These are phyloP conservation scores for Beauveria pseudobassiana DNA, from an alignment of 2,329 filamentous ascomycete genomes.

Conservation along the genomic window DNA sequence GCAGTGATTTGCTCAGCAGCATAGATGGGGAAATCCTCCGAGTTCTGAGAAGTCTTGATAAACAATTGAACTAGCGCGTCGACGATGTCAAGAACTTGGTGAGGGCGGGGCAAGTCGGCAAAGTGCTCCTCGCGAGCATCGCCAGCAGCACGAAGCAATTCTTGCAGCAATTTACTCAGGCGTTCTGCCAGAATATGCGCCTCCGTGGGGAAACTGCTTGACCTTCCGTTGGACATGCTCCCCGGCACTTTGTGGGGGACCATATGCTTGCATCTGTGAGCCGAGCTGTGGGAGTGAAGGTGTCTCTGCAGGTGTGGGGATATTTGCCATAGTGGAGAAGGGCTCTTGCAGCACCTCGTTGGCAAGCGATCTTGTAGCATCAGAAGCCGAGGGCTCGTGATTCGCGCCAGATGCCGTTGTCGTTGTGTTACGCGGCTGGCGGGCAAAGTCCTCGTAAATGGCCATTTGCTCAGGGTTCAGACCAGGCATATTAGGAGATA, in stretches of 20 bases:
- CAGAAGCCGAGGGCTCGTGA: conserved; percentile 51
- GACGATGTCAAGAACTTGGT: conserved; percentile 53
- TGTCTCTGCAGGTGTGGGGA: conserved; percentile 54
- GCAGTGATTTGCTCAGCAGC: conserved; percentile 53
- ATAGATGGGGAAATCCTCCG: conserved; percentile 51
- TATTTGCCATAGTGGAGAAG: conserved; percentile 47
- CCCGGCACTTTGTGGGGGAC: conserved; percentile 39
- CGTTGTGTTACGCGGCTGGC: conserved; percentile 63
- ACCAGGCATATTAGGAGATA: conserved; percentile 61
- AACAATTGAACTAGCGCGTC: conserved; percentile 55
- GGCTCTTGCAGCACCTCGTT: conserved; percentile 59
- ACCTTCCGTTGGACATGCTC: conserved; percentile 43
- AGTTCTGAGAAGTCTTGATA: conserved; percentile 54
- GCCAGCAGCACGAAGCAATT: conserved; percentile 47
- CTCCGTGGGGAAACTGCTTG: conserved; percentile 41
- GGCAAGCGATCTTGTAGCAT: conserved; percentile 52
- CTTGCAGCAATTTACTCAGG: conserved; percentile 49
- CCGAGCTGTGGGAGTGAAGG: conserved; percentile 46
- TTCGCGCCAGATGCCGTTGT: conserved; percentile 36
- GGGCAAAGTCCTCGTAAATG: conserved; percentile 93
- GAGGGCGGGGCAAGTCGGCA: conserved; percentile 48
- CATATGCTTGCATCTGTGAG: conserved; percentile 48
- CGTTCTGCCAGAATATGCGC: conserved; percentile 45
- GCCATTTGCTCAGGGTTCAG: conserved; percentile 88
- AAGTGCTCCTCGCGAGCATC: conserved; percentile 54